Evolutionary conservation across 108 stramenopile species (phyloP).

Genomic region (Fragilaria radians): DNA sequence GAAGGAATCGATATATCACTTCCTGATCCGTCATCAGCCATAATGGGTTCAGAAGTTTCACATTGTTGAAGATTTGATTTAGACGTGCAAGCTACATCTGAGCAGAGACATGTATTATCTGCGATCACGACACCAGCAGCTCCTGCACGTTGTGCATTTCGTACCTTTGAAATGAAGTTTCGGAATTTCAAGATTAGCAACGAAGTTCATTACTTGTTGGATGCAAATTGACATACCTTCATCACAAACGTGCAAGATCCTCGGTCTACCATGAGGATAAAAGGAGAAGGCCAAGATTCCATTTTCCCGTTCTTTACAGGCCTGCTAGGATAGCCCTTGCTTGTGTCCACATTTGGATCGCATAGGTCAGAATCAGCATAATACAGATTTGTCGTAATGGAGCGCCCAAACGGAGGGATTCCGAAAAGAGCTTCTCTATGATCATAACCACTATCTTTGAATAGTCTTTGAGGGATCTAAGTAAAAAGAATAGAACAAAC

Average conservation of each 20-base stretch:
- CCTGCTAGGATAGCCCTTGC: constrained; percentile 53
- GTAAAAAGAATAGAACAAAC: background rate
- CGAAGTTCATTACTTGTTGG: too few species aligned
- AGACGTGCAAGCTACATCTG: constrained; percentile 13
- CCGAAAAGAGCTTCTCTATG: constrained; percentile 93
- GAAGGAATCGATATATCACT: constrained; percentile 86
- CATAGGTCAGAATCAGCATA: constrained; percentile 72
- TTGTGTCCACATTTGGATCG: constrained; percentile 44
- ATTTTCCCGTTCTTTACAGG: constrained; percentile 32
- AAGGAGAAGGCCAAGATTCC: constrained; percentile 64
- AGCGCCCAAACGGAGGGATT: constrained; percentile 84
- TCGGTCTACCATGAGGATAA: constrained; percentile 90
- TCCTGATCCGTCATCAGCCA: constrained; percentile 96
- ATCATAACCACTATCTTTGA: constrained; percentile 67
- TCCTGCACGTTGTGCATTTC: constrained; percentile 86
- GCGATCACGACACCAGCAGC: constrained; percentile 91
- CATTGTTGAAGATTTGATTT: constrained; percentile 24
- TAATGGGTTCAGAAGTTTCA: constrained; percentile 84
- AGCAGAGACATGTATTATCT: constrained; percentile 85
- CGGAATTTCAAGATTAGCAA: too few species aligned
- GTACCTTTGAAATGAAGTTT: constrained; percentile 16
- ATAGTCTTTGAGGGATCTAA: constrained; percentile 46
- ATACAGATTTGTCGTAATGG: constrained; percentile 80
- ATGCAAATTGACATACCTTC: constrained; percentile 82
- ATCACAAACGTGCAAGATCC: constrained; percentile 90